A percentile compares a stretch with the other conserved stretches of the same genome.
Evolutionary conservation across 78 protist genomes (phyloP).

Genomic region (Planoprotostelium fungivorum): DNA sequence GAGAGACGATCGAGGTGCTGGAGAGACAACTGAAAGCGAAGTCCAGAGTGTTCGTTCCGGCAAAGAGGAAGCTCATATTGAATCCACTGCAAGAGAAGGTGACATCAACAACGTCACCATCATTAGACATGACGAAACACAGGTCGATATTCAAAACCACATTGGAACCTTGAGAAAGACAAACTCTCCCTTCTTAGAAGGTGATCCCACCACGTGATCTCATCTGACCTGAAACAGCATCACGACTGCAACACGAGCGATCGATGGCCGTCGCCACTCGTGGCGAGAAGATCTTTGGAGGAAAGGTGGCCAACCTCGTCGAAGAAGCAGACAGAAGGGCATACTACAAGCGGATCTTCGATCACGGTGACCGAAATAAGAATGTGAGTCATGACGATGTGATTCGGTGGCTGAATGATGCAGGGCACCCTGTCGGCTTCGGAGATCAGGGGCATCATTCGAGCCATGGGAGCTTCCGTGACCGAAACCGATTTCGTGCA

Average conservation of each 20-base stretch:
- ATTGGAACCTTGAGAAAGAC: neutral
- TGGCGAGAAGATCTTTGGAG: neutral
- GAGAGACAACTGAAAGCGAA: neutral
- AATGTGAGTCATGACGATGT: neutral
- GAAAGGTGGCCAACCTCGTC: neutral
- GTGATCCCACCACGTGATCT: neutral
- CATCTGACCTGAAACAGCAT: neutral
- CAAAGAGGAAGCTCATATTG: neutral
- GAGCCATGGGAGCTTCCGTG: neutral
- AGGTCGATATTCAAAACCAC: neutral
- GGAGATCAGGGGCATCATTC: neutral
- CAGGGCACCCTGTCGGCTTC: neutral
- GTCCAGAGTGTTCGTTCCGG: neutral
- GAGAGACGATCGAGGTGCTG: neutral
- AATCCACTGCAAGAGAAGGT: neutral
- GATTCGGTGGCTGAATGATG: neutral
- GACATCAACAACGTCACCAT: too few species aligned
- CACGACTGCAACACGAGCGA: neutral
- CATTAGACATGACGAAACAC: too few species aligned
- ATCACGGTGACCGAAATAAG: neutral
- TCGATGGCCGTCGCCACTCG: neutral
- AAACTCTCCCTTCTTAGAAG: constrained; percentile 1
- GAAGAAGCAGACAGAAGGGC: neutral
- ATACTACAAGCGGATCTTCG: neutral
- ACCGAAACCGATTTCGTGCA: neutral